Base-by-base conservation (phyloP, 306 rosid genomes). In the Hippophae tibetana region DNA sequence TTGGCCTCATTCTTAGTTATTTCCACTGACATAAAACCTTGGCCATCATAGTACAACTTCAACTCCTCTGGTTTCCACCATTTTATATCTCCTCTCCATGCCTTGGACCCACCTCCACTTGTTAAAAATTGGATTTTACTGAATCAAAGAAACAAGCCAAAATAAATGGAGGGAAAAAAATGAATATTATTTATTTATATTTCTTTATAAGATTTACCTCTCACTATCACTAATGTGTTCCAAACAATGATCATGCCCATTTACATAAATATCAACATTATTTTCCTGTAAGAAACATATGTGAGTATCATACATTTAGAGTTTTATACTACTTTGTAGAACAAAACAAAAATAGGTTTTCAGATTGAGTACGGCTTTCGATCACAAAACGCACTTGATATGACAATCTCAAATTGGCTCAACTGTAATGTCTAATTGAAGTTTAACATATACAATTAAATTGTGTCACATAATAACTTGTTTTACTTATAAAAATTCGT, bases 161-260 rank as follows among this genome's bases (percentile, higher is more conserved):
- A 5, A 6, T 12, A 49, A 49, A 10, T 10, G 13, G n/a, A 13
- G 12, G 12, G 5, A 14, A 44, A 51, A 10, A 3, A 40, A 13
- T 2, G 18, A 4, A 49, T 11, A n/a, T 13, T 31, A 31, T 31
- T 31, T 31, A 31, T 31, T 31, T 31, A 14, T 12, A 7, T 12
- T 49, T 31, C 10, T n/a, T n/a, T 9, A 5, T 38, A 47, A 12
- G 56, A 42, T 12, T 42, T 63, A 84, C 97, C 95, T 84, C 66
- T 57, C 59, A 7, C 52, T 50, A 65, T 81, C 80, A 54, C 69
- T 77, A 9, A 82, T 78, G 71, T 86, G 97, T 62, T 90, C 75
- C 62, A 90, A 76, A 76, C 95, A 90, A 58, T 86, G 95, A 74
- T 90, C 94, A 60, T 90, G 95, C 12, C 97, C 94, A 60, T 90